Conservation (phyloP, 2,329 filamentous ascomycete genomes). For the Aspergillus hortae region DNA sequence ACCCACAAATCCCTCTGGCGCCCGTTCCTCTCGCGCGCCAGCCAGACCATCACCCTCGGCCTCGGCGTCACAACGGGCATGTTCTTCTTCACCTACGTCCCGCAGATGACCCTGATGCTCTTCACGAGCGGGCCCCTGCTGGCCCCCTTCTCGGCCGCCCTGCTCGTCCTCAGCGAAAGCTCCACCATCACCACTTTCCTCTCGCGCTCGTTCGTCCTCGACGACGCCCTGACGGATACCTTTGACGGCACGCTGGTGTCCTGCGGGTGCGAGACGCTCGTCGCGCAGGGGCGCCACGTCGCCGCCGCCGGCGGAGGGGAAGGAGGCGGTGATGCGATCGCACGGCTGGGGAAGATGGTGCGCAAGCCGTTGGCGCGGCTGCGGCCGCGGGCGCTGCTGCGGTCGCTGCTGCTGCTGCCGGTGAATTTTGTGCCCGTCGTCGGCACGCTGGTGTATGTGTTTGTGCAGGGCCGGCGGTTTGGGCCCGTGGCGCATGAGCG, state of each 20-base stretch:
- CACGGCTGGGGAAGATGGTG: constrained; percentile 55
- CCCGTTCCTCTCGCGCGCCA: constrained; percentile 55
- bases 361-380: constrained; percentile 47
- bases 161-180: constrained; percentile 60
- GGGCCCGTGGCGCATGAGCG: constrained; percentile 57
- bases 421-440: constrained; percentile 91
- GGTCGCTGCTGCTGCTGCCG: constrained; percentile 81
- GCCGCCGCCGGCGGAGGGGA: constrained; percentile 42
- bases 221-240: constrained; percentile 79
- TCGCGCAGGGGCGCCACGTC: constrained; percentile 71
- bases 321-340: constrained; percentile 46
- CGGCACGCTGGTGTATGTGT: constrained; percentile 75
- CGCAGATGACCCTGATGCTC: constrained; percentile 76
- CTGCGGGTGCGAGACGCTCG: constrained; percentile 56
- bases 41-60: constrained; percentile 66
- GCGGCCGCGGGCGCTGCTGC: constrained; percentile 60
- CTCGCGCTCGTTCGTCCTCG: constrained; percentile 70
- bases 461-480: constrained; percentile 63
- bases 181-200: constrained; percentile 50
- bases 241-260: constrained; percentile 71
- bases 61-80: constrained; percentile 70
- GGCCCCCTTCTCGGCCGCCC: constrained; percentile 57
- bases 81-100: constrained; percentile 84
- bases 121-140: constrained; percentile 77
- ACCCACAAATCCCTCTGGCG: constrained; percentile 57